Conservation (phyloP, 140 eudicot genomes). For the Oenanthe javanica region DNA sequence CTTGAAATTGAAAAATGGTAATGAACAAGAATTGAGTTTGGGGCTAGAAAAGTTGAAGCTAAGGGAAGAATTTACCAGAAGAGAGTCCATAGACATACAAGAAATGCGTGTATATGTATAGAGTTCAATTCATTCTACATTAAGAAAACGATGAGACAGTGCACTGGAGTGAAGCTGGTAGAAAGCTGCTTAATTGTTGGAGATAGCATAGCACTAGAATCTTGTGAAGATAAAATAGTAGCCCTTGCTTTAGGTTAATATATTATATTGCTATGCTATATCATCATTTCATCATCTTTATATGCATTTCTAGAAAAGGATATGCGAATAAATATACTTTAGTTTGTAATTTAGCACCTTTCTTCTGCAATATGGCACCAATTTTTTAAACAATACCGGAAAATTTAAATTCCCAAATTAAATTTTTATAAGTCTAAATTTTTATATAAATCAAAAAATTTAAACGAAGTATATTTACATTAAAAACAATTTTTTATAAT, state of each 20-base stretch:
- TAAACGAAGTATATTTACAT: no score
- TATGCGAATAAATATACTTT: neutral
- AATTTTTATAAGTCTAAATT: no score
- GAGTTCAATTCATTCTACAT: slow-evolving; percentile 26
- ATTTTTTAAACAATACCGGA: no score
- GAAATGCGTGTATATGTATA: neutral
- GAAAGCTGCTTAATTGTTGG: neutral
- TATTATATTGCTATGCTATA: no score
- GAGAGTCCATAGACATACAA: slow-evolving; percentile 31
- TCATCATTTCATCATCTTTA: neutral
- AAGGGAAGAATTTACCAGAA: slow-evolving; percentile 22
- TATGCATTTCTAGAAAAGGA: neutral
- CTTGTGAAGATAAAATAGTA: neutral
- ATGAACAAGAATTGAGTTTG: slow-evolving; percentile 13
- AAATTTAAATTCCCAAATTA: no score
- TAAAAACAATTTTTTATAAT: no score
- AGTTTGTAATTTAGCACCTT: no score
- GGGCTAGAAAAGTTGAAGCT: slow-evolving; percentile 8
- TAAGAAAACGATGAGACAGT: slow-evolving; percentile 19
- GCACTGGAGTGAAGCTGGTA: neutral
- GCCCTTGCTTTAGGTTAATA: no score
- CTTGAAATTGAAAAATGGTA: slow-evolving; percentile 15
- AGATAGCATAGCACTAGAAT: neutral
- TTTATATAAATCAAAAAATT: no score
- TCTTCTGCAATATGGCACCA: no score